These are phyloP conservation scores for Aspergillus nomiae DNA, from an alignment of 2,329 filamentous ascomycete genomes.

Conservation along the genomic window DNA sequence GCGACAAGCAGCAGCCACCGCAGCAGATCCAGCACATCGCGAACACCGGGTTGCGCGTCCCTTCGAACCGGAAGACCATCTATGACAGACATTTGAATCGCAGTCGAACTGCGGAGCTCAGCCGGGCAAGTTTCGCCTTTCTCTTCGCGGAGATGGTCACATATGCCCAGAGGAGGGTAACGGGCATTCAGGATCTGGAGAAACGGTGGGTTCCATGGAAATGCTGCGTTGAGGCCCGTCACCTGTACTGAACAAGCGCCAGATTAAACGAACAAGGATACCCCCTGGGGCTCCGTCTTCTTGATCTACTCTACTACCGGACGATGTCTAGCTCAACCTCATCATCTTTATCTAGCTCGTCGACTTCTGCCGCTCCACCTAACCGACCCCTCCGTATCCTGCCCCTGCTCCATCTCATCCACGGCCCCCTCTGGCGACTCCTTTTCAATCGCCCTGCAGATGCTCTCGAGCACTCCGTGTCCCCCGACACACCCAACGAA, in stretches of 20 bases:
- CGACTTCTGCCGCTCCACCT: constrained; percentile 67
- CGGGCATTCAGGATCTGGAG: constrained; percentile 90
- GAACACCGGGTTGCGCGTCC: constrained; percentile 71
- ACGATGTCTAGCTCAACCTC: constrained; percentile 76
- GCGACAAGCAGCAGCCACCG: constrained; percentile 29
- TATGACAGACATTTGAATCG: constrained; percentile 95
- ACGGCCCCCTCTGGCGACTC: constrained; percentile 86
- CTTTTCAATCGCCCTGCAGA: constrained; percentile 91
- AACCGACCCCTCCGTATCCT: constrained; percentile 85
- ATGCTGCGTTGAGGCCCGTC: neutral
- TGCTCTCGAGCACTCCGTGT: constrained; percentile 83
- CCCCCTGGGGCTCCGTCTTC: constrained; percentile 87
- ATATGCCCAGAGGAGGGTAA: constrained; percentile 88
- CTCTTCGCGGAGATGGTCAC: constrained; percentile 95
- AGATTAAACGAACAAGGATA: constrained; percentile 91
- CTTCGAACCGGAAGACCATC: constrained; percentile 93
- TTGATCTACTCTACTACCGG: constrained; percentile 91
- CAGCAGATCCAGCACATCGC: constrained; percentile 52
- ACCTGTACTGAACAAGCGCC: constrained; percentile 4
- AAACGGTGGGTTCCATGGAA: constrained; percentile 64
- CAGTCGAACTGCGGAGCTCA: constrained; percentile 82
- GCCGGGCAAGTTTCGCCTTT: constrained; percentile 92
- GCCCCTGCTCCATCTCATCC: constrained; percentile 90
- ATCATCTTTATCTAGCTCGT: constrained; percentile 82
- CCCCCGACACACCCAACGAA: constrained; percentile 81